Evolutionary conservation across 805 yeast genomes (phyloP).

Genomic region (Sugiyamaella chiloensis): DNA sequence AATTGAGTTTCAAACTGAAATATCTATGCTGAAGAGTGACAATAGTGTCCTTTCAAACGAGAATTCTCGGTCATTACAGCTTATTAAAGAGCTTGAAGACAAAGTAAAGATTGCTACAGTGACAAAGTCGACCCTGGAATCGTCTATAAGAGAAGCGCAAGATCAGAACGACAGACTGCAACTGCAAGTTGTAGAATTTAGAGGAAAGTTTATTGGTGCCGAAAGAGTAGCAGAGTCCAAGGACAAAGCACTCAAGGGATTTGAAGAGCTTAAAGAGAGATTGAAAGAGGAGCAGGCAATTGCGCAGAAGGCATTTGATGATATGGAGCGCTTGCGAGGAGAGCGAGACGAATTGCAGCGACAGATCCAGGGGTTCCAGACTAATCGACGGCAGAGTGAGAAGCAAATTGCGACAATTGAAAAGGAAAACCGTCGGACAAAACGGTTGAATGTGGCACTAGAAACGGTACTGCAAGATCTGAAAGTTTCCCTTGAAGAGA

Average conservation of each 20-base stretch:
- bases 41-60: conserved; percentile 19
- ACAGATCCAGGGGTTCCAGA: conserved; percentile 31
- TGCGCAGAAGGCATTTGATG: conserved; percentile 18
- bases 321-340: conserved; percentile 23
- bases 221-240: conserved; percentile 10
- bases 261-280: conserved; percentile 12
- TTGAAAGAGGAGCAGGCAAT: conserved; percentile 14
- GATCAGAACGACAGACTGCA: conserved; percentile 9
- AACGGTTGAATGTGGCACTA: conserved; percentile 25
- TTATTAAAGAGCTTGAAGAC: conserved; percentile 19
- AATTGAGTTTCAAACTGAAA: conserved; percentile 22
- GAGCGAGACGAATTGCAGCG: conserved; percentile 30
- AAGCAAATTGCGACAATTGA: conserved; percentile 24
- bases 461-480: conserved; percentile 32
- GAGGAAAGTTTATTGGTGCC: conserved; percentile 12
- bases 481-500: conserved; percentile 35
- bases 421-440: conserved; percentile 25
- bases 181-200: conserved; percentile 13
- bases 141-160: conserved; percentile 7
- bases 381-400: conserved; percentile 27
- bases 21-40: conserved; percentile 23
- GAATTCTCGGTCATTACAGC: conserved; percentile 14
- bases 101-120: conserved; percentile 14
- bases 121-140: conserved; percentile 13
- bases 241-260: conserved; percentile 2